Evolutionary conservation across 345 rosid genomes (phyloP), one percentile per base, ranked within the genome.

Genomic region (Populus ilicifolia): DNA sequence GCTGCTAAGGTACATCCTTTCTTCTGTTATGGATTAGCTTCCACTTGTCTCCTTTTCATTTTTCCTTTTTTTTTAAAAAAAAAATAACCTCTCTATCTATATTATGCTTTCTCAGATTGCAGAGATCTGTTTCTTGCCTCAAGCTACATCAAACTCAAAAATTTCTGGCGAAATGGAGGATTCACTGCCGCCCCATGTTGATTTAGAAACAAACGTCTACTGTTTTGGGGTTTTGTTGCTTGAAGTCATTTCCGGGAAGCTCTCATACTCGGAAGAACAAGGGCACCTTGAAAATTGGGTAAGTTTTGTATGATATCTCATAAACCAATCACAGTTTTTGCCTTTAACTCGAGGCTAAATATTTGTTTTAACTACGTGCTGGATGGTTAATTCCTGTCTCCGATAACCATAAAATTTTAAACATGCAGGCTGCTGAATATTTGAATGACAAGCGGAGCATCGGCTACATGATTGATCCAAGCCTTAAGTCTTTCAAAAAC

Each of bases 181-280:
- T 69, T 87, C 87, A 30, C 75, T 89, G 70, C 89, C 90, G 18
- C 87, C 90, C 8, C 36, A 50, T 6, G 79, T 84, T 25, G 93
- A 90, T 74, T 48, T 86, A 18, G 94, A 94, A 71, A 80, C 88
- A 44, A 90, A 96, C 80, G 86, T 90, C 61, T 86, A 92, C 77
- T 79, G 87, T 78, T 96, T 88, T 77, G 99, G 99, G 43, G 81
- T 89, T 48, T 63, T 96, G 73, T 72, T 94, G 85, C 95, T 96
- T 18, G 99, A 96, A 84, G 81, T 91, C 38, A 89, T 96, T 72
- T 88, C 99, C 12, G 99, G 98, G 69, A 94, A 88, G 85, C 94
- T 89, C 75, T 82, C 88, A 4, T 82, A 88, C 83, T 88, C 92
- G 0, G 88, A 91, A 25, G 91, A 94, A 67, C 88, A 89, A 33